Base-by-base conservation (phyloP, 2,329 filamentous ascomycete species). In the Paraphaeosphaeria minitans region DNA sequence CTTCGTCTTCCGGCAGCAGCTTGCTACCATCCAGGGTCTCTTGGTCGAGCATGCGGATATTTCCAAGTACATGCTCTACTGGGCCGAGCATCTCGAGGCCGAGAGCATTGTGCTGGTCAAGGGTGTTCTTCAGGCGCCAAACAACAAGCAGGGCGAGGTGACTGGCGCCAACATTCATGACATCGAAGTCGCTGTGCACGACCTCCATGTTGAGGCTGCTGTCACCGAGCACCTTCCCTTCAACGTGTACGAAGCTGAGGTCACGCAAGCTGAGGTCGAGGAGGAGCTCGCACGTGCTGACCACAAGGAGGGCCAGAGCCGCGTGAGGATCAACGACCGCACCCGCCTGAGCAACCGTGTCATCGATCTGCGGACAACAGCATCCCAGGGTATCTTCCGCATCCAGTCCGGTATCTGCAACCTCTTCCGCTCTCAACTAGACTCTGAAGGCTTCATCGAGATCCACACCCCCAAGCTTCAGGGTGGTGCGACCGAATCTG, bases 381-480 rank as follows among this genome's bases (percentile, higher is more conserved):
- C 91, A 0, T 92, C 93, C 50, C 93, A 97, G 75, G 87, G 90
- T 35, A 89, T 97, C 63, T 96, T 97, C 83, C 89, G 92, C 59
- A 87, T 97, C 50, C 91, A 95, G 65, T 90, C 92, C 4, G 89
- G 87, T 27, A 87, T 97, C 57, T 89, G 90, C 67, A 89, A 89
- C 67, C 83, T 90, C 27, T 97, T 97, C 83, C 90, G 93, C 50
- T 78, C 84, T 10, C 87, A 89, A 2, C 84, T 97, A 0, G 90
- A 94, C 65, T 82, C 84, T 2, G 82, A 89, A 62, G 89, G 87
- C 16, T 97, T 97, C 74, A 89, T 96, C 59, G 93, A 97, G 77
- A 97, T 97, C 60, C 92, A 97, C 74, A 96, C 92, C 0, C 93
- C 93, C 2, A 97, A 97, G 79, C 82, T 97, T 45, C 92, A 96